These are phyloP conservation scores for Bacidia rubella DNA, from an alignment of 495 filamentous ascomycete species.

Conservation along the genomic window DNA sequence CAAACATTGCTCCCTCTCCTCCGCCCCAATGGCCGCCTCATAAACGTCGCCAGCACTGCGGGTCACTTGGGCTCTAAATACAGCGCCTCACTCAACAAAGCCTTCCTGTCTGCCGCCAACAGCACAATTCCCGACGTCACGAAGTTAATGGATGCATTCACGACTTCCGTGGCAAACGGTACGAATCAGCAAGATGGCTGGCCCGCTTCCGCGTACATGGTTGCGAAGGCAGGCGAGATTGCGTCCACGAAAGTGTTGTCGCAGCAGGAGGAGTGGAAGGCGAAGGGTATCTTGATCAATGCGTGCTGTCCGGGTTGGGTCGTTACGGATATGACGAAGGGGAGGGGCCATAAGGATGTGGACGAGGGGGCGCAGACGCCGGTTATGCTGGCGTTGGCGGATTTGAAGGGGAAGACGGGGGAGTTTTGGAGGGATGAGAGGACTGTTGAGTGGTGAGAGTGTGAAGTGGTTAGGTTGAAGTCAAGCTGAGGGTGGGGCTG, in stretches of 20 bases:
- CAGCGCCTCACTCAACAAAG: conserved; percentile 20
- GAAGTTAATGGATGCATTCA: conserved; percentile 31
- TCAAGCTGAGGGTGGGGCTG: no score
- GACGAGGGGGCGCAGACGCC: conserved; percentile 39
- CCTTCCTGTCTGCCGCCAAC: conserved; percentile 26
- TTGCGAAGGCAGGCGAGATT: conserved; percentile 33
- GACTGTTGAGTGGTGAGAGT: conserved; percentile 27
- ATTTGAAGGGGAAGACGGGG: conserved; percentile 28
- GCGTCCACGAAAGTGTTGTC: conserved; percentile 31
- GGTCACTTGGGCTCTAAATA: conserved; percentile 30
- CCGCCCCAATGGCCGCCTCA: conserved; percentile 27
- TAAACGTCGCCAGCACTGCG: conserved; percentile 32
- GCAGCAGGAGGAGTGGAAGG: conserved; percentile 21
- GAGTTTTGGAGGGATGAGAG: conserved; percentile 33
- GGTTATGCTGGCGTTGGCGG: conserved; percentile 36
- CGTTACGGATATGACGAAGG: conserved; percentile 39
- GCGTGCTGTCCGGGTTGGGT: conserved; percentile 40
- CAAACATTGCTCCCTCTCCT: conserved; percentile 30
- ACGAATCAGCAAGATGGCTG: conserved; percentile 30
- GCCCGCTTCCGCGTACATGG: conserved; percentile 34
- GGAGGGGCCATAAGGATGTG: conserved; percentile 27
- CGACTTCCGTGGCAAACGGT: conserved; percentile 24
- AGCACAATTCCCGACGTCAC: conserved; percentile 27
- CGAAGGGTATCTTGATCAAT: conserved; percentile 31
- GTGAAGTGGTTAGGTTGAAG: neutral